Evolutionary conservation across 2,329 filamentous ascomycete genomes (phyloP), one percentile per base, ranked within the genome.

Genomic region (Fonsecaea erecta): DNA sequence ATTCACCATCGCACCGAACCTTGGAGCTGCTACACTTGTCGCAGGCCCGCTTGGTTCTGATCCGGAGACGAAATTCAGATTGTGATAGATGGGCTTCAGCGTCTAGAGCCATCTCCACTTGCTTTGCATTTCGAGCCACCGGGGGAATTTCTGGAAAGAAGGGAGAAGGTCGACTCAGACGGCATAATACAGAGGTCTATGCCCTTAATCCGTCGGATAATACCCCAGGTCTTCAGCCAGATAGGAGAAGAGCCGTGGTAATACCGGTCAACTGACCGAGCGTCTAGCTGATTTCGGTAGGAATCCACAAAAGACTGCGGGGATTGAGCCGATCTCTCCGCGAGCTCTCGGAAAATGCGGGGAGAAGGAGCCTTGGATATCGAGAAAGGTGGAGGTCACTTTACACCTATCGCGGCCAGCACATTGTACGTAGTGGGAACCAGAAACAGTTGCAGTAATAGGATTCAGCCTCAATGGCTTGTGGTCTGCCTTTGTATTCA

Each of bases 1-100:
- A 69, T 57, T 78, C 73, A 21, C 80, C 80, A 67, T 82, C 77
- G 63, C 80, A 82, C 40, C 80, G 74, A 4, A 78, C 79, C 62
- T 79, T 74, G 1, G 78, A 80, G 5, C 72, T 69, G 59, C 76
- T 80, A 71, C 77, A 78, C 35, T 75, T 74, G 67, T 79, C 76
- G 54, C 77, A 79, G 12, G 76, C 77, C 53, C 76, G 68, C 14
- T 57, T 34, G 12, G 65, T 67, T 18, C 65, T 60, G 34, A 57
- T 67, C 16, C 65, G 57, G n/a, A 21, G 48, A n/a, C 52, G 58
- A 12, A 18, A 2, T 12, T 53, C 58, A 9, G 35, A 54, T n/a
- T 21, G 37, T 40, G 48, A 51, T 9, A 9, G 11, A 28, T 34
- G 37, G 6, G 12, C 26, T 14, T 18, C 26, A 4, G 34, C 32